phyloP scores from a whole-genome alignment of 352 stramenopile species.

The Globisporangium spiculum region DNA sequence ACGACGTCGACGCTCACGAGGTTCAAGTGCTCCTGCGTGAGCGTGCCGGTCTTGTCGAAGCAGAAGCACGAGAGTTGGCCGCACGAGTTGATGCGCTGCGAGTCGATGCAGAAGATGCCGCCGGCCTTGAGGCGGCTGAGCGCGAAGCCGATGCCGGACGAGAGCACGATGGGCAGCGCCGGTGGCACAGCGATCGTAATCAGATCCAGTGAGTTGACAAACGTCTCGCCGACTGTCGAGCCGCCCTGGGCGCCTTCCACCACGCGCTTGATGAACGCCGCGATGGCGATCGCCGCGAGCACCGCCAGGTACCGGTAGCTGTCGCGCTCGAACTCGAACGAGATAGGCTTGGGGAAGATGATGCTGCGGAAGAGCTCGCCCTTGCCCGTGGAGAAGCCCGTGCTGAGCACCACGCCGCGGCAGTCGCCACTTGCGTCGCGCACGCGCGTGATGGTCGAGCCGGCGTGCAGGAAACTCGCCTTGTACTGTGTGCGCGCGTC shows the following conservation, averaged over 20 bases:
- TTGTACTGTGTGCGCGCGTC: slow-evolving; percentile 34
- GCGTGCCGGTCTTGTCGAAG: slow-evolving; percentile 81
- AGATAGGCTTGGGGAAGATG: slow-evolving; percentile 46
- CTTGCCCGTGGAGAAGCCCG: slow-evolving; percentile 67
- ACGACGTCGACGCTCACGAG: slow-evolving; percentile 26
- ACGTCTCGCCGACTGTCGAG: slow-evolving; percentile 14
- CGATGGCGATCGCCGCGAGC: slow-evolving; percentile 22
- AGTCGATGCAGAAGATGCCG: slow-evolving; percentile 64
- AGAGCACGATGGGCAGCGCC: slow-evolving; percentile 51
- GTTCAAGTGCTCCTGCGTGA: slow-evolving; percentile 68
- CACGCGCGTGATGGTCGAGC: slow-evolving; percentile 29
- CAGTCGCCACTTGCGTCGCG: slow-evolving; percentile 20
- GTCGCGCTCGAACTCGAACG: slow-evolving; percentile 64
- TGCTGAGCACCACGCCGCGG: slow-evolving; percentile 49
- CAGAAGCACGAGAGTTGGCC: slow-evolving; percentile 73
- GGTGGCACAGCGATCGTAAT: slow-evolving; percentile 56
- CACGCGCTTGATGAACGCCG: slow-evolving; percentile 32
- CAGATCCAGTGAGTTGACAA: slow-evolving; percentile 40
- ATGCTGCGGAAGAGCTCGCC: slow-evolving; percentile 68
- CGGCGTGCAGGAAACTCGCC: slow-evolving; percentile 56
- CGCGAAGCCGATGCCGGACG: slow-evolving; percentile 49
- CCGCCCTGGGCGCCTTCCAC: slow-evolving; percentile 28
- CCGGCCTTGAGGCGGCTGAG: slow-evolving; percentile 36
- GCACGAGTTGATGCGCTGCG: slow-evolving; percentile 60
- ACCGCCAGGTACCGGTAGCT: slow-evolving; percentile 56